A percentile compares a stretch with the other conserved stretches of the same genome.
Conservation (phyloP, 768 basidiomycete genomes). For the Austroboletus festivus region DNA sequence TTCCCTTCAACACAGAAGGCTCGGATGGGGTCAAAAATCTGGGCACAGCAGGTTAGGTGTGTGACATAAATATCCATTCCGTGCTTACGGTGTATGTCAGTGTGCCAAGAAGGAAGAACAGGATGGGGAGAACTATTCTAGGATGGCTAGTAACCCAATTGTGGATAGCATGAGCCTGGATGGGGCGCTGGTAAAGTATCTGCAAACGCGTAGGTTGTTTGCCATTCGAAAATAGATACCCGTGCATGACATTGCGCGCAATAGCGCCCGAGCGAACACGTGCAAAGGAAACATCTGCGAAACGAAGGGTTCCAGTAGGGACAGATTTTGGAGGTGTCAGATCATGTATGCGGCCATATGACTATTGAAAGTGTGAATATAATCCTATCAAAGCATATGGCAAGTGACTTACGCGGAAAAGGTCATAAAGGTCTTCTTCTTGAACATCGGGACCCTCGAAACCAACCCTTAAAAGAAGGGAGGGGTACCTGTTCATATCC, state of each 20-base stretch:
- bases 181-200: constrained; percentile 57
- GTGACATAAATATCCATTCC: neutral
- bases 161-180: constrained; percentile 63
- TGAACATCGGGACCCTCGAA: constrained; percentile 89
- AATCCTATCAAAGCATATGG: neutral
- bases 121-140: constrained; percentile 71
- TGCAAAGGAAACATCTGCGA: constrained; percentile 59
- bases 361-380: constrained; percentile 39
- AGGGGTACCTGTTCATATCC: constrained; percentile 86
- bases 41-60: neutral
- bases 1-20: constrained; percentile 79
- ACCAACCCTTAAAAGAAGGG: constrained; percentile 64
- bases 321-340: constrained; percentile 57
- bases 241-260: constrained; percentile 81
- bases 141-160: constrained; percentile 89
- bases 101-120: constrained; percentile 87
- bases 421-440: constrained; percentile 74
- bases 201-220: constrained; percentile 43
- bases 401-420: constrained; percentile 61
- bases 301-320: constrained; percentile 65
- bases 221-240: constrained; percentile 39
- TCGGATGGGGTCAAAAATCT: constrained; percentile 94
- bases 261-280: constrained; percentile 67
- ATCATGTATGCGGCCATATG: constrained; percentile 77
- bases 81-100: constrained; percentile 78